Evolutionary conservation across 352 stramenopile species (phyloP).

Genomic region (Peronospora farinosa): DNA sequence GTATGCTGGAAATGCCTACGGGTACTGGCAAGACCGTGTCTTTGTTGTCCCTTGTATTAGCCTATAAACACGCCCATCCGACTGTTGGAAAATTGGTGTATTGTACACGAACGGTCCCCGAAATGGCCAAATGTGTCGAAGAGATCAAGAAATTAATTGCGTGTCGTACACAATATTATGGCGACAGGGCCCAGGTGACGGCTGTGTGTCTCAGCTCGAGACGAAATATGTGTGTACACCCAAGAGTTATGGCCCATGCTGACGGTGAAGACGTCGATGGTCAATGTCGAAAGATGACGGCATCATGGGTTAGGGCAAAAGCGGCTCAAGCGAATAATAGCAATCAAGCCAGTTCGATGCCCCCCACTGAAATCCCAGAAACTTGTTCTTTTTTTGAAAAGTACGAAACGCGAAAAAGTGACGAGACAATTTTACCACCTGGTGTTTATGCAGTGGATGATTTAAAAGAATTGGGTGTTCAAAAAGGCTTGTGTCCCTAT

Average conservation of each 20-base stretch:
- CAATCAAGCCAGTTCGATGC: conserved; percentile 12
- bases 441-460: conserved; percentile 97
- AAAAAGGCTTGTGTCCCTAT: conserved; percentile 96
- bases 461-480: conserved; percentile 88
- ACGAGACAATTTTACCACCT: conserved; percentile 87
- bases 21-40: conserved; percentile 98
- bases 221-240: conserved; percentile 98
- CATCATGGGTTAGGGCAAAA: conserved; percentile 92
- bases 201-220: conserved; percentile 89
- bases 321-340: conserved; percentile 27
- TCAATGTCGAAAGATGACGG: conserved; percentile 95
- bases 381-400: conserved; percentile 88
- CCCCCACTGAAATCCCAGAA: conserved; percentile 34
- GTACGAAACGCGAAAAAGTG: conserved; percentile 82
- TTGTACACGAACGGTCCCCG: conserved; percentile 98
- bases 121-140: conserved; percentile 98
- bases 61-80: conserved; percentile 91
- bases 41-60: conserved; percentile 94
- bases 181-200: conserved; percentile 56
- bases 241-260: conserved; percentile 91
- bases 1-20: conserved; percentile 98
- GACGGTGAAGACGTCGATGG: conserved; percentile 96
- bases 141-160: conserved; percentile 94
- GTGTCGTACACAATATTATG: conserved; percentile 67
- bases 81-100: conserved; percentile 97